Evolutionary conservation across 1,284 basidiomycete genomes (phyloP).

Genomic region (Meira nashicola): DNA sequence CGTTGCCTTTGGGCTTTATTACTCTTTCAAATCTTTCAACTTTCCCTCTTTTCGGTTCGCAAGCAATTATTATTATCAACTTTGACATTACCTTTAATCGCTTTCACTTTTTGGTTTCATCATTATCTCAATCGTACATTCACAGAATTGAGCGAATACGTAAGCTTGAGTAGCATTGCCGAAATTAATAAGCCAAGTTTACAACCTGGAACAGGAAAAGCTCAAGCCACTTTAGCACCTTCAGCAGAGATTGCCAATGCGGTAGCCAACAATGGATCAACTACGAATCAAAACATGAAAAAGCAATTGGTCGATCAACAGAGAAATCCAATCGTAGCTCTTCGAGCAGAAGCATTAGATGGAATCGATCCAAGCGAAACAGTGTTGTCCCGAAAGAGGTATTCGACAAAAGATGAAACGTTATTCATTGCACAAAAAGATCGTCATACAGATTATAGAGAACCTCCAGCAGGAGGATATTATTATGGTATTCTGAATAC

Average conservation of each 20-base stretch:
- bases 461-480: constrained; percentile 39
- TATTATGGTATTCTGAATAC: constrained; percentile 42
- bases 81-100: constrained; percentile 71
- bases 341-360: constrained; percentile 1
- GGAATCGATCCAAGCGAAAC: constrained; percentile 19
- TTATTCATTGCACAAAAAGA: constrained; percentile 68
- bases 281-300: background rate
- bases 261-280: background rate
- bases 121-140: constrained; percentile 70
- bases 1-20: constrained; percentile 50
- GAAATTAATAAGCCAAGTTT: constrained; percentile 21
- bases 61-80: constrained; percentile 72
- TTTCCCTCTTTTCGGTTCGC: constrained; percentile 71
- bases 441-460: constrained; percentile 40
- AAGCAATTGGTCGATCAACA: background rate
- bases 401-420: constrained; percentile 75
- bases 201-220: constrained; percentile 9
- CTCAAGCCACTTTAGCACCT: constrained; percentile 2
- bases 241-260: background rate
- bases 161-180: constrained; percentile 39
- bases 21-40: constrained; percentile 49
- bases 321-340: constrained; percentile 4
- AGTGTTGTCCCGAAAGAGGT: constrained; percentile 61
- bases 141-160: constrained; percentile 72
- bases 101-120: constrained; percentile 72